Evolutionary conservation across 129 eudicot species (phyloP).

Genomic region (Chrysanthemum lavandulifolium): DNA sequence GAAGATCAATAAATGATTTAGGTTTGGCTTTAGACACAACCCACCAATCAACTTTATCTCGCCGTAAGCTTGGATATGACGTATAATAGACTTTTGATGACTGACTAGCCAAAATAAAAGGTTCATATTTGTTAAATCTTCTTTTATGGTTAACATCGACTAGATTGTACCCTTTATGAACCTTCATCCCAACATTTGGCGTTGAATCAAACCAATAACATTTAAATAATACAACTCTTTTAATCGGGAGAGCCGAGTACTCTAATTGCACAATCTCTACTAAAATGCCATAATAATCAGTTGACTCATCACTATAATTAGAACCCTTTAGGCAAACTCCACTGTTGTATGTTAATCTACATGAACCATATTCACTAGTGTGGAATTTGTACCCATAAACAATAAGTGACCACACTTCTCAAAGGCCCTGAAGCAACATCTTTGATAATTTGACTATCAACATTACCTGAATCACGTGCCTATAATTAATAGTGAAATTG

Average conservation of each 20-base stretch:
- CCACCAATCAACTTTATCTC: constrained; percentile 6
- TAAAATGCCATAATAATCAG: background rate
- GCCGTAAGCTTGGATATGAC: background rate
- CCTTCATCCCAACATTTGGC: background rate
- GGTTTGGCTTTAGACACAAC: background rate
- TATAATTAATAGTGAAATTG: background rate
- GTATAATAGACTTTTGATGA: constrained; percentile 4
- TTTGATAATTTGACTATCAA: background rate
- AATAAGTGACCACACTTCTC: background rate
- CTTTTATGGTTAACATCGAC: background rate
- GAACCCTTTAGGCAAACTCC: background rate
- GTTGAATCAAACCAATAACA: background rate
- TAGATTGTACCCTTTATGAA: background rate
- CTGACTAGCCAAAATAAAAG: background rate
- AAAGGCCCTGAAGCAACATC: constrained; percentile 11
- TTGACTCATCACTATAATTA: background rate
- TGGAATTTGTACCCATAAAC: no score
- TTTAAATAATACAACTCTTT: background rate
- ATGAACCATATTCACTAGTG: background rate
- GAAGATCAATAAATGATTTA: constrained; percentile 3
- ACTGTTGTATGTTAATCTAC: background rate
- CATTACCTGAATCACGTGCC: background rate
- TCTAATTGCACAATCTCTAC: background rate
- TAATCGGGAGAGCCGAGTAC: background rate
- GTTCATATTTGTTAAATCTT: constrained; percentile 1